Evolutionary conservation across 352 stramenopile species (phyloP).

Genomic region (Blastocystis sp.): DNA sequence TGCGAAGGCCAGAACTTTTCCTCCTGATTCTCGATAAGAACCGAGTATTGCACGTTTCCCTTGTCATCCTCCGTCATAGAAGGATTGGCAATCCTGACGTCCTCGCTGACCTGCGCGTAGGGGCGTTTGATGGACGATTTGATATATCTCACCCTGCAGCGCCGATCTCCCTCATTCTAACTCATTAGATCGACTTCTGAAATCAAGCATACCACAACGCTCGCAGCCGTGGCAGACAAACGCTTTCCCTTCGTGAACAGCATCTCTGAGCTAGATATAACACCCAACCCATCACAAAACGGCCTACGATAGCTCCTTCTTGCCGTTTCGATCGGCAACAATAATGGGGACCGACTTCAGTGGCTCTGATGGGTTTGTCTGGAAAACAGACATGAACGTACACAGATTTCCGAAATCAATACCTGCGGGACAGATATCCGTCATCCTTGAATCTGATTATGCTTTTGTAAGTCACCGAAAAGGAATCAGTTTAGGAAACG

Average conservation of each 20-base stretch:
- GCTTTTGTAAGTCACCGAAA: background rate
- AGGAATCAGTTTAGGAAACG: background rate
- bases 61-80: constrained; percentile 13
- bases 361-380: constrained; percentile 43
- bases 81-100: background rate
- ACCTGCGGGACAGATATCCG: constrained; percentile 13
- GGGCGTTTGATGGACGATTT: constrained; percentile 67
- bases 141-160: background rate
- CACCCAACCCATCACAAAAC: background rate
- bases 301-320: constrained; percentile 26
- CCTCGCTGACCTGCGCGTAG: background rate
- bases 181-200: background rate
- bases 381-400: constrained; percentile 42
- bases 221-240: constrained; percentile 34
- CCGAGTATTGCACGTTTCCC: constrained; percentile 3
- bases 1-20: constrained; percentile 1
- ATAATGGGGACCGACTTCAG: constrained; percentile 22
- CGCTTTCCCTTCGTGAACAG: constrained; percentile 57
- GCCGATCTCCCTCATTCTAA: constrained; percentile 16
- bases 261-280: constrained; percentile 49
- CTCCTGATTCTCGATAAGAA: constrained; percentile 22
- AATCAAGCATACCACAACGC: background rate
- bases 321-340: constrained; percentile 46
- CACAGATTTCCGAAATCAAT: constrained; percentile 60
- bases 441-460: background rate